Evolutionary conservation across 2,329 filamentous ascomycete species (phyloP), one percentile per base, ranked within the genome.

Genomic region (Exophiala sp.): DNA sequence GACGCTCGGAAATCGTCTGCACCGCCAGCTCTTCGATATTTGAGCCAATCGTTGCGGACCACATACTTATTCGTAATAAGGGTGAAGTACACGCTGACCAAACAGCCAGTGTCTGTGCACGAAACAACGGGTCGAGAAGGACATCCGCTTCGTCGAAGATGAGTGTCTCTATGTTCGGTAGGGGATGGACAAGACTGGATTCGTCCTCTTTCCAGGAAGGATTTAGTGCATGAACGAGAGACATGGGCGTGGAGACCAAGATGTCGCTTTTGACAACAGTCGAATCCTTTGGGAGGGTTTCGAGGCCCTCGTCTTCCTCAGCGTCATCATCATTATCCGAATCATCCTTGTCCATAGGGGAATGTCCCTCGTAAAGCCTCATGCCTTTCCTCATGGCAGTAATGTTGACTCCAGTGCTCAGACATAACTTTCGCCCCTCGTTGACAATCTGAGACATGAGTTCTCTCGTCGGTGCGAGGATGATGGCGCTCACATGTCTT

Each of bases 41-140:
- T 12, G 92, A 96, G 3, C 89, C 90, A 86, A 99, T 96, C 0
- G 94, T 99, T 11, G 94, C 94, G 11, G 94, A 97, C 91, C 92
- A 99, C 56, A 95, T 85, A 8, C 88, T 89, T 3, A 90, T 78
- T 20, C 85, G 82, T 7, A 97, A 76, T n/a, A 78, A 72, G 2
- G 82, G 77, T 62, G 86, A 85, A 2, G 77, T 84, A 69, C 92
- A 92, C 2, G 88, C 82, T 39, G 83, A 81, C 91, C 91, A 96
- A 58, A 97, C 85, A 3, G 81, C 80, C 35, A 95, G 76, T 0
- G 91, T 96, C 69, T 96, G 91, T 18, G 94, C 87, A 53, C 88
- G 83, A 75, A 99, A 99, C 4, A 96, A 78, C 12, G 88, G 86
- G 65, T 97, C 91, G 9, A 99, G 81, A 5, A 99, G 85, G 11